Base-by-base conservation (phyloP, 257 asterid genomes). In the Petunia secreta region DNA sequence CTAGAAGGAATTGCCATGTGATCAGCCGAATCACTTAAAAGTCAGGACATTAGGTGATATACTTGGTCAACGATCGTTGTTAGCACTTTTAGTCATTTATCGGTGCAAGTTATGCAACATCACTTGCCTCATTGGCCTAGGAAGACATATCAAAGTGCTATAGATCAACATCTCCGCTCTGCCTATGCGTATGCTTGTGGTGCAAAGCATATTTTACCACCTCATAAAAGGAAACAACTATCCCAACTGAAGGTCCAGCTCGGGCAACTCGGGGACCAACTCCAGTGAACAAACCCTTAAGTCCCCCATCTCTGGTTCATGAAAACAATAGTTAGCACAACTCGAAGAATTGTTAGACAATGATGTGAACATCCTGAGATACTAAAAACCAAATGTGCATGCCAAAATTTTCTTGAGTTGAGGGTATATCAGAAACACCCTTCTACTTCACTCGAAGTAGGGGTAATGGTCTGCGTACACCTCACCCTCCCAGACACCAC, bases 201-300 rank as follows among this genome's bases (percentile, higher is more conserved):
- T 86, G 82, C 90, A 92, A 77, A 5, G 80, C 80, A 66, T 89
- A 92, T 83, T 93, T 93, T 58, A 88, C 93, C 16, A 87, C 89
- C 84, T 93, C 96, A 15, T 93, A 93, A 78, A 86, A 91, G n/a
- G 97, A 92, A 78, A 92, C 97, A 10, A 92, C 96, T 1, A 94
- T 92, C 78, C 97, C 98, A 0, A 92, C 97, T 2, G 97, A 94
- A n/a, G 97, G 98, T n/a, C 98, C 97, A 1, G 96, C 92, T 48
- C 96, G 89, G 57, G 90, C 92, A 11, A 92, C 91, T 58, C 96
- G 89, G 2, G 98, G 92, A 7, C 95, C 90, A 2, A 87, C 91
- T 38, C 97, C 98, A 1, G 91, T 83, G 79, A 89, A 94, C 74
- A 91, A 78, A 25, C 98, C 97, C 84, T 79, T 89, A 38, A 88